A percentile compares a stretch with the other conserved stretches of the same genome.
These are phyloP conservation scores for Debaryomyces prosopidis DNA, from an alignment of 805 yeast genomes.

Conservation along the genomic window DNA sequence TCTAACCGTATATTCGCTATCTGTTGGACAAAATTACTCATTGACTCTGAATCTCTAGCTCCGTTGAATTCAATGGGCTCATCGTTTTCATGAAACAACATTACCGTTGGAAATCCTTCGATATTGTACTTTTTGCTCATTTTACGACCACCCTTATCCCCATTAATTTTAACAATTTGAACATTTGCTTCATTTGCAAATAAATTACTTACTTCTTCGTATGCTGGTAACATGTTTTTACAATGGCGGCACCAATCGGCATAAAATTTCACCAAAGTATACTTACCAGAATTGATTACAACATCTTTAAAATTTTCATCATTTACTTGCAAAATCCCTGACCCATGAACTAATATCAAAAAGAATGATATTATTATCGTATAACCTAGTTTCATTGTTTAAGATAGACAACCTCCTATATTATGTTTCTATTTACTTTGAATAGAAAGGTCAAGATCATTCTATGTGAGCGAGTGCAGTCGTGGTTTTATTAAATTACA, in stretches of 20 bases:
- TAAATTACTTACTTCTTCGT: slow-evolving; percentile 33
- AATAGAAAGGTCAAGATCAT: too few species aligned
- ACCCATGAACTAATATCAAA: neutral
- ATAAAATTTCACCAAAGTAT: slow-evolving; percentile 48
- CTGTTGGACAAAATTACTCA: slow-evolving; percentile 53
- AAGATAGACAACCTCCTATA: neutral
- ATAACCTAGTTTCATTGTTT: neutral
- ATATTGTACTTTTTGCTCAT: slow-evolving; percentile 52
- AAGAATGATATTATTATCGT: neutral
- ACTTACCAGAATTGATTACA: slow-evolving; percentile 55
- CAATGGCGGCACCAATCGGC: slow-evolving; percentile 79
- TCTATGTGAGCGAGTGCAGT: too few species aligned
- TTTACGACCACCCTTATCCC: slow-evolving; percentile 52
- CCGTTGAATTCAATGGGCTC: slow-evolving; percentile 61
- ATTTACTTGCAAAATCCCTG: slow-evolving; percentile 41
- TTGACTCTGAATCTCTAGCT: slow-evolving; percentile 47
- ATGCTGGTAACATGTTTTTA: slow-evolving; percentile 54
- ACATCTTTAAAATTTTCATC: slow-evolving; percentile 54
- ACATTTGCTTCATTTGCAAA: slow-evolving; percentile 35
- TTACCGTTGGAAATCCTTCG: slow-evolving; percentile 66
- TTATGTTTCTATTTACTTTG: too few species aligned
- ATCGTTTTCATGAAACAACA: slow-evolving; percentile 52
- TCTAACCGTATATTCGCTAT: slow-evolving; percentile 27
- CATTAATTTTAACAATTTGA: slow-evolving; percentile 58
- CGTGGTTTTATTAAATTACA: too few species aligned